Evolutionary conservation across 805 yeast species (phyloP).

Genomic region (baker's yeast (Saccharomyces cerevisiae)): DNA sequence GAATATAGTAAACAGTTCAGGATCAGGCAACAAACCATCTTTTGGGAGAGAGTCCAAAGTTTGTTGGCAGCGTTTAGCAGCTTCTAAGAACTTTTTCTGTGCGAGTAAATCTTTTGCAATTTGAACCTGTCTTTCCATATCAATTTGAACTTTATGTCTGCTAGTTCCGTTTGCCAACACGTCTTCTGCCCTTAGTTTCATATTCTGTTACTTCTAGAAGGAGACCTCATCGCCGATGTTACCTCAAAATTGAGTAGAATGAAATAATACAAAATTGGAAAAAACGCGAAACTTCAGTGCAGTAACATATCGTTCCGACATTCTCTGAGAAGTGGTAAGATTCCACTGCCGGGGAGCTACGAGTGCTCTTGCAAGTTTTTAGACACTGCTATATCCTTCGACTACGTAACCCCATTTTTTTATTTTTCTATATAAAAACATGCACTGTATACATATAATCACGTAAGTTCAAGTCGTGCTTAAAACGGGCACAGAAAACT

Average conservation of each 20-base stretch:
- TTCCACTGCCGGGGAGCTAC: not conserved
- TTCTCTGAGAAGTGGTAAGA: not conserved
- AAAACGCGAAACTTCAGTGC: not conserved
- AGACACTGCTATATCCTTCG: not conserved
- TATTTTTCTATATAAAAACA: not conserved
- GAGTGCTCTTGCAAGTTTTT: not conserved
- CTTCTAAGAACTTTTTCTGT: constrained; percentile 35
- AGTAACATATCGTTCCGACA: not conserved
- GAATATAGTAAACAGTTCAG: constrained; percentile 3
- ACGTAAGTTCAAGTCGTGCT: not conserved
- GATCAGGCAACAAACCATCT: not conserved
- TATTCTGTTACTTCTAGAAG: not conserved
- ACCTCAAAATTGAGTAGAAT: not conserved
- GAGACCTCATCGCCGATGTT: not conserved
- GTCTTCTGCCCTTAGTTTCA: not conserved
- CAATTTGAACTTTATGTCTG: not conserved
- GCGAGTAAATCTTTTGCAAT: not conserved
- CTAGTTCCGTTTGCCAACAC: not conserved
- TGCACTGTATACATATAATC: not conserved
- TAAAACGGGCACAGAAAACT: not conserved
- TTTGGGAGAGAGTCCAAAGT: constrained; percentile 33
- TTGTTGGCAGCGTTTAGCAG: constrained; percentile 61
- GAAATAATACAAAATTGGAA: not conserved
- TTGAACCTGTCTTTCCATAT: not conserved
- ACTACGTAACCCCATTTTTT: not conserved